Percentiles rank a stretch among this genome's conserved stretches.
Evolutionary conservation across 2,329 filamentous ascomycete genomes (phyloP).

Genomic region (Arthrobotrys entomopaga): DNA sequence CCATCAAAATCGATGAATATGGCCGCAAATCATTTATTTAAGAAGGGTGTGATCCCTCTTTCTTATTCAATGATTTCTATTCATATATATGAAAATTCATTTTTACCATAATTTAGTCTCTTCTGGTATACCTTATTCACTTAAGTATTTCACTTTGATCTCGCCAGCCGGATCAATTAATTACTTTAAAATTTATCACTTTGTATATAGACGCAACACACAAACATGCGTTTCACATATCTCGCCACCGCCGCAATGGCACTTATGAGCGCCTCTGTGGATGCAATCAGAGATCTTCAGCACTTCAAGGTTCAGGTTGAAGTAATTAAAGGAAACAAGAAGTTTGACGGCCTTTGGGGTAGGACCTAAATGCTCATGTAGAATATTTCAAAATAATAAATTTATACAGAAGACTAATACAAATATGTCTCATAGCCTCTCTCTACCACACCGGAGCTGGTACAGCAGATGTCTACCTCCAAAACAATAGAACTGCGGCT

Average conservation of each 20-base stretch:
- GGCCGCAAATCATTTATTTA: not conserved
- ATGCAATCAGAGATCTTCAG: slow-evolving; percentile 24
- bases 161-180: not conserved
- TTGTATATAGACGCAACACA: too few species aligned
- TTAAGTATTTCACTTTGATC: slow-evolving; percentile 3
- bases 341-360: slow-evolving; percentile 50
- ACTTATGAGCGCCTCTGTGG: slow-evolving; percentile 26
- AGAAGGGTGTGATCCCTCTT: not conserved
- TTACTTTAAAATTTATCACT: too few species aligned
- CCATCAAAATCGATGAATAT: too few species aligned
- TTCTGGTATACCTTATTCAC: not conserved
- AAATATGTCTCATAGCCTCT: slow-evolving; percentile 10
- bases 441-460: slow-evolving; percentile 44
- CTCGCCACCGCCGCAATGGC: slow-evolving; percentile 26
- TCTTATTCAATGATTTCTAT: not conserved
- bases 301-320: slow-evolving; percentile 37
- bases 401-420: not conserved
- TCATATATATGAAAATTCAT: too few species aligned
- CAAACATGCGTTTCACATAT: slow-evolving; percentile 31
- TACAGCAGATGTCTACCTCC: slow-evolving; percentile 39
- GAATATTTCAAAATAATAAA: not conserved
- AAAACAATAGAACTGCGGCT: slow-evolving; percentile 27
- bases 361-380: not conserved
- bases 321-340: slow-evolving; percentile 38
- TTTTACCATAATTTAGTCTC: too few species aligned